Percentiles rank a stretch among this genome's conserved stretches.
Conservation (phyloP, 2,329 filamentous ascomycete genomes). For the Pseudopyricularia cyperi region DNA sequence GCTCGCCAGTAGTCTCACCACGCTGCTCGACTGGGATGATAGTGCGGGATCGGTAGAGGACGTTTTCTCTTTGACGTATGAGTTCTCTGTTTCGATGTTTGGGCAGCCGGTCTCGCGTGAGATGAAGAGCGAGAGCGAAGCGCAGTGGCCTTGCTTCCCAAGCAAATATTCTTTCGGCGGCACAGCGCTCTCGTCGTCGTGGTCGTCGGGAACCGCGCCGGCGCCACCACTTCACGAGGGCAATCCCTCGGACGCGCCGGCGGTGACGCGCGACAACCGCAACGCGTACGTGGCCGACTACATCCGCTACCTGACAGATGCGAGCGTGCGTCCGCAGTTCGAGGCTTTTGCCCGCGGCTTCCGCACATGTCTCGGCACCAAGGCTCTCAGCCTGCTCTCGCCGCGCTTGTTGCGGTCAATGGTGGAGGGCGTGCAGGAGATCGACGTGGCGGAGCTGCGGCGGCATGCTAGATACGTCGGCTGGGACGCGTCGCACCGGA, state of each 20-base stretch:
- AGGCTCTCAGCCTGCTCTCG: slow-evolving; percentile 59
- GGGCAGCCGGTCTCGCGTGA: slow-evolving; percentile 42
- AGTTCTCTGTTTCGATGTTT: slow-evolving; percentile 57
- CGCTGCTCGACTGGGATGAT: slow-evolving; percentile 64
- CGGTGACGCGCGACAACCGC: slow-evolving; percentile 75
- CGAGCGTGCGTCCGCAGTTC: slow-evolving; percentile 66
- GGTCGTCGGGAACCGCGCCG: not conserved
- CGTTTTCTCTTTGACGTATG: slow-evolving; percentile 72
- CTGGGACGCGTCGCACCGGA: slow-evolving; percentile 56
- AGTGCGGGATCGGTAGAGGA: slow-evolving; percentile 66
- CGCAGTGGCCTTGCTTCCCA: slow-evolving; percentile 9
- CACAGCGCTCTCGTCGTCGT: not conserved
- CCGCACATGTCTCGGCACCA: slow-evolving; percentile 55
- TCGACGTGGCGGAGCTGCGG: slow-evolving; percentile 64
- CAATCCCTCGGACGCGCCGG: slow-evolving; percentile 41
- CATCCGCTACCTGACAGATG: slow-evolving; percentile 66
- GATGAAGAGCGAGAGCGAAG: slow-evolving; percentile 26
- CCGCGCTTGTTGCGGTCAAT: slow-evolving; percentile 60
- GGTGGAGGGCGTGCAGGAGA: slow-evolving; percentile 71
- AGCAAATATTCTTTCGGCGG: slow-evolving; percentile 1
- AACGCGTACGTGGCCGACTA: slow-evolving; percentile 73
- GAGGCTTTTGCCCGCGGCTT: slow-evolving; percentile 75
- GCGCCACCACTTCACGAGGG: slow-evolving; percentile 13
- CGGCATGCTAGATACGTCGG: slow-evolving; percentile 67
- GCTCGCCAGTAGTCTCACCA: slow-evolving; percentile 59